These are phyloP conservation scores for Melaleuca alternifolia DNA, from an alignment of 345 rosid species.

Conservation along the genomic window DNA sequence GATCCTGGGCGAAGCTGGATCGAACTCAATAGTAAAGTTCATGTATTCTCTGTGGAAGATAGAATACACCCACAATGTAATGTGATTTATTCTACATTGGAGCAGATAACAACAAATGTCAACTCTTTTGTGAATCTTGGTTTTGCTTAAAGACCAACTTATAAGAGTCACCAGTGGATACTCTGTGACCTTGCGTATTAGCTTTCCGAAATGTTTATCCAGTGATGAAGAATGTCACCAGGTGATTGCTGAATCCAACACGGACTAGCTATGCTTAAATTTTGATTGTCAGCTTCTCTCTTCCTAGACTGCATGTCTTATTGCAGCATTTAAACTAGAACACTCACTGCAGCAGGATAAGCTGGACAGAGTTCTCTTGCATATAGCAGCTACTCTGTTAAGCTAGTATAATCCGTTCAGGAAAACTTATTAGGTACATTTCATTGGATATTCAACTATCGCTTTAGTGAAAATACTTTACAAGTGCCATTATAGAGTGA, in stretches of 20 bases:
- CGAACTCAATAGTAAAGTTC: slow-evolving; percentile 21
- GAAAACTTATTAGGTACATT: not conserved
- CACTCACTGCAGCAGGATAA: not conserved
- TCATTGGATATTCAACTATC: not conserved
- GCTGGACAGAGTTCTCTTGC: not conserved
- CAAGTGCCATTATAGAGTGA: not conserved
- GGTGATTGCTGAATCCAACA: not conserved
- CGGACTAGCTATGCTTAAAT: not conserved
- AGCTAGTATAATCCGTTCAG: not conserved
- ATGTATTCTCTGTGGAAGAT: slow-evolving; percentile 32
- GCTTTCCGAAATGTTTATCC: not conserved
- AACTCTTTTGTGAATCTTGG: slow-evolving; percentile 1
- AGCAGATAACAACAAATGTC: slow-evolving; percentile 28
- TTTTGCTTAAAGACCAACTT: not conserved
- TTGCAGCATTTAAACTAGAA: not conserved
- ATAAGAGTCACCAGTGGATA: not conserved
- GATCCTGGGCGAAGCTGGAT: slow-evolving; percentile 54
- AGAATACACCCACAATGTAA: slow-evolving; percentile 21
- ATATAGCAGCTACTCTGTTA: not conserved
- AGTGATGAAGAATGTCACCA: not conserved
- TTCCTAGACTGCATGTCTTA: not conserved
- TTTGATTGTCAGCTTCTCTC: not conserved
- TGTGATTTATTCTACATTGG: slow-evolving; percentile 23
- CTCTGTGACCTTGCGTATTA: not conserved
- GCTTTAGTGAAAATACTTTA: not conserved